Percentiles rank a stretch among this genome's conserved stretches.
These are phyloP conservation scores for Chaetomidium leptoderma DNA, from an alignment of 495 filamentous ascomycete species.

Conservation along the genomic window DNA sequence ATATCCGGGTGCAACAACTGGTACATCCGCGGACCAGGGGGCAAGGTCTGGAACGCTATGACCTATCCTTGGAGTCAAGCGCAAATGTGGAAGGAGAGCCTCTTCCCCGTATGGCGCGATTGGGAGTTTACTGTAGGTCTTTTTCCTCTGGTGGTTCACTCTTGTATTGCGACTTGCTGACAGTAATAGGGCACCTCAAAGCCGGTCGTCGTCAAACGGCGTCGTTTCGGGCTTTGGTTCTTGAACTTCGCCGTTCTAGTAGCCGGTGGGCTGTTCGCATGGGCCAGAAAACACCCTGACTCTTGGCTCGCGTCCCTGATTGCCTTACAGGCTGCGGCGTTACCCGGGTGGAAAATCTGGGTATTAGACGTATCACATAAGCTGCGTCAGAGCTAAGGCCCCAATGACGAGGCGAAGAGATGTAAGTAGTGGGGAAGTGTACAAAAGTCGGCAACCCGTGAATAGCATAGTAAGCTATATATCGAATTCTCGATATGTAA, in stretches of 20 bases:
- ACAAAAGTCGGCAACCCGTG: too few relatives aligned
- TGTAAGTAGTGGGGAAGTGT: too few relatives aligned
- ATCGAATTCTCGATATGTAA: too few relatives aligned
- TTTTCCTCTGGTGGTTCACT: neutral
- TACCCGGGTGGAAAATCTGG: neutral
- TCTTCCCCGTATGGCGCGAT: slow-evolving; percentile 12
- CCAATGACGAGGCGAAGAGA: neutral
- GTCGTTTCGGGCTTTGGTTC: neutral
- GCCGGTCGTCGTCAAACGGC: neutral
- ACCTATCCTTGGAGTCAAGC: slow-evolving; percentile 22
- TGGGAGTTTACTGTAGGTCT: slow-evolving; percentile 17
- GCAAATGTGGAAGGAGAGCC: slow-evolving; percentile 14
- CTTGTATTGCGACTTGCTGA: neutral
- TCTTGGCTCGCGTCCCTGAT: neutral
- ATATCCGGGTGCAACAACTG: slow-evolving; percentile 34
- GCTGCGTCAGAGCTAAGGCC: neutral
- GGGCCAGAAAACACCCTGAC: neutral
- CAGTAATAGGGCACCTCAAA: neutral
- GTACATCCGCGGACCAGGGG: slow-evolving; percentile 34
- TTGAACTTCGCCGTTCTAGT: neutral
- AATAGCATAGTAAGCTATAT: too few relatives aligned
- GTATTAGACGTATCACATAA: neutral
- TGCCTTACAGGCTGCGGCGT: neutral
- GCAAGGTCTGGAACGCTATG: slow-evolving; percentile 19
- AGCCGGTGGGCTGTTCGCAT: neutral